These are phyloP conservation scores for Pythium biforme DNA, from an alignment of 352 stramenopile species.

Conservation along the genomic window DNA sequence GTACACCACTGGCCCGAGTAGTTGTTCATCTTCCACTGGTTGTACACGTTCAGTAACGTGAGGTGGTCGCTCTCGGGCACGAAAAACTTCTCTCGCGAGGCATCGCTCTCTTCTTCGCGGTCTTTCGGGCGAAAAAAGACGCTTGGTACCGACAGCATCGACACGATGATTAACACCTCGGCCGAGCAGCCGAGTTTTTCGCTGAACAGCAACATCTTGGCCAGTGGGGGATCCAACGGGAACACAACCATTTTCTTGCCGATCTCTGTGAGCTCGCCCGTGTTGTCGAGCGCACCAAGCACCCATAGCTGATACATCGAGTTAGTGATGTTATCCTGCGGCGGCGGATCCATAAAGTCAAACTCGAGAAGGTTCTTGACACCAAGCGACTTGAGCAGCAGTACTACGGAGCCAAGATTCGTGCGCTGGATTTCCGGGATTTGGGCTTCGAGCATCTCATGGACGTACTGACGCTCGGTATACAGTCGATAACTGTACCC, in stretches of 20 bases:
- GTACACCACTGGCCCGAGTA: constrained; percentile 95
- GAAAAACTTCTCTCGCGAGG: constrained; percentile 98
- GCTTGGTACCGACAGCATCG: constrained; percentile 96
- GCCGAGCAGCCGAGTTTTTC: constrained; percentile 92
- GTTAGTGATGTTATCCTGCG: constrained; percentile 96
- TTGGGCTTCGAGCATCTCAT: constrained; percentile 97
- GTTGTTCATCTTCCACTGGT: constrained; percentile 93
- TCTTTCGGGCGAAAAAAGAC: constrained; percentile 97
- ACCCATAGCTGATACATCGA: constrained; percentile 99
- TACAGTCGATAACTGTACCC: constrained; percentile 96
- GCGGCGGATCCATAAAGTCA: constrained; percentile 99
- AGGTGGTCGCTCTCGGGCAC: constrained; percentile 98
- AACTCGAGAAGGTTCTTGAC: constrained; percentile 97
- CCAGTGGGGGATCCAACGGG: constrained; percentile 94
- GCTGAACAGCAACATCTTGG: constrained; percentile 96
- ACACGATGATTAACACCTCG: constrained; percentile 96
- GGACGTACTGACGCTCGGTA: constrained; percentile 95
- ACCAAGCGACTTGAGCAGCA: constrained; percentile 97
- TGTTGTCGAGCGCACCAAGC: constrained; percentile 97
- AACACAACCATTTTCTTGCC: constrained; percentile 99
- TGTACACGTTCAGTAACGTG: constrained; percentile 97
- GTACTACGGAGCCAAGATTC: constrained; percentile 96
- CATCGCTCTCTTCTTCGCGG: constrained; percentile 97
- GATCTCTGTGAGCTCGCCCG: constrained; percentile 94
- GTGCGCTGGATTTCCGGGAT: constrained; percentile 98